Conservation (phyloP, 306 rosid genomes). For the Malus sieversii region DNA sequence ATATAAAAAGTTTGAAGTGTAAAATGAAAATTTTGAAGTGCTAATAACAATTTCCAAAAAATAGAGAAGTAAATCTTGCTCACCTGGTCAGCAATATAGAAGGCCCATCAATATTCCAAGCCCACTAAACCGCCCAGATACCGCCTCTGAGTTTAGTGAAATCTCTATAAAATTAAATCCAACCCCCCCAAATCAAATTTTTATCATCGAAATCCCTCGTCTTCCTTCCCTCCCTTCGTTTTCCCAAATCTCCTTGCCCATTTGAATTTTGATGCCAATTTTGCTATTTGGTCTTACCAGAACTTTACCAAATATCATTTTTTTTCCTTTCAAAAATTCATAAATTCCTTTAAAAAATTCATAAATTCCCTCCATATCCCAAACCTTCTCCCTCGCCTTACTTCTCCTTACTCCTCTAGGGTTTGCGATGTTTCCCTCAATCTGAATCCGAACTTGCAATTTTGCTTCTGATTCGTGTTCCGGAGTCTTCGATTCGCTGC, state of each 20-base stretch:
- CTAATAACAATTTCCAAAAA: too few relatives aligned
- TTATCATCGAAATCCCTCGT: background rate
- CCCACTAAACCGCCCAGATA: background rate
- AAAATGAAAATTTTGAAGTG: too few relatives aligned
- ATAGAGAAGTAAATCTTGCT: too few relatives aligned
- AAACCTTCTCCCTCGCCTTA: background rate
- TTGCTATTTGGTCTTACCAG: conserved; percentile 19
- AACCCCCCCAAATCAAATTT: background rate
- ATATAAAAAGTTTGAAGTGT: too few relatives aligned
- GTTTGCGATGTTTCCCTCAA: background rate
- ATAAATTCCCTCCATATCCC: conserved; percentile 19
- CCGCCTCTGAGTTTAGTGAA: background rate
- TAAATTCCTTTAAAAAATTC: background rate
- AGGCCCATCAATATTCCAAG: background rate
- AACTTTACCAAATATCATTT: background rate
- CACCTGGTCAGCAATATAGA: too few relatives aligned
- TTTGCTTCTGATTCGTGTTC: background rate
- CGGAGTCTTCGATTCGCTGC: background rate
- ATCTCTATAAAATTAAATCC: conserved; percentile 26
- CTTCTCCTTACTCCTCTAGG: background rate
- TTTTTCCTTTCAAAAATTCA: background rate
- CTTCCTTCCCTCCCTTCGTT: background rate
- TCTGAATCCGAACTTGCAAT: background rate
- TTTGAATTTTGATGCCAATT: conserved; percentile 3
- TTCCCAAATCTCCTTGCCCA: background rate